A percentile compares a stretch with the other conserved stretches of the same genome.
phyloP scores from a whole-genome alignment of 2,329 filamentous ascomycete genomes.

The Penicillium sp. region DNA sequence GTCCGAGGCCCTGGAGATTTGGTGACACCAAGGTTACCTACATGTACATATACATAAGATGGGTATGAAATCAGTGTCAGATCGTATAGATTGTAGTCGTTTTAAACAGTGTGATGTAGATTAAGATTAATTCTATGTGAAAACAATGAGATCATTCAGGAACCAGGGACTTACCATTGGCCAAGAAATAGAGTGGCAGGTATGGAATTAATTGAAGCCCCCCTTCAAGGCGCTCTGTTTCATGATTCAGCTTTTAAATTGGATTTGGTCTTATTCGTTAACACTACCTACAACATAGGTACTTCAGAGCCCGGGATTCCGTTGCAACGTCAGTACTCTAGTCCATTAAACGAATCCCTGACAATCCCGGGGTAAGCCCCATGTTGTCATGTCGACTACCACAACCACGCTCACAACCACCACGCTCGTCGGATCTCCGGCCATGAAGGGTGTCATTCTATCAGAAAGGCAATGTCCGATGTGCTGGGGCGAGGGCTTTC shows the following conservation, averaged over 20 bases:
- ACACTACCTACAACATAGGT: neutral
- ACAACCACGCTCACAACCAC: conserved; percentile 28
- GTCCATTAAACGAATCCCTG: neutral
- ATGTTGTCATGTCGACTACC: conserved; percentile 32
- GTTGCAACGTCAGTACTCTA: neutral
- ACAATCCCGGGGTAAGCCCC: conserved; percentile 19
- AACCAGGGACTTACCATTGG: conserved; percentile 4
- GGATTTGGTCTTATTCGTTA: neutral
- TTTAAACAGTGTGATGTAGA: too few species aligned
- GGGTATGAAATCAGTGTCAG: neutral
- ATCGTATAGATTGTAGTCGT: too few species aligned
- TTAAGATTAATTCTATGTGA: neutral
- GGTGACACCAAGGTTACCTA: too few species aligned
- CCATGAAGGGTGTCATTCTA: conserved; percentile 28
- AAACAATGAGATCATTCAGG: conserved; percentile 4
- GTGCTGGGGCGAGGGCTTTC: conserved; percentile 39
- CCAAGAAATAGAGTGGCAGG: conserved; percentile 13
- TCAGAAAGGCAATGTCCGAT: conserved; percentile 37
- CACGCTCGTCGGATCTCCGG: conserved; percentile 33
- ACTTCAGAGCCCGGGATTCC: neutral
- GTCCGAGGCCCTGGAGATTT: neutral
- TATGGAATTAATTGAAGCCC: conserved; percentile 11
- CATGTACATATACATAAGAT: too few species aligned
- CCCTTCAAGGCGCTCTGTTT: conserved; percentile 1
- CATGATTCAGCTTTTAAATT: neutral